Conservation (phyloP, 2,329 filamentous ascomycete genomes). For the Fragosphaeria purpurea region DNA sequence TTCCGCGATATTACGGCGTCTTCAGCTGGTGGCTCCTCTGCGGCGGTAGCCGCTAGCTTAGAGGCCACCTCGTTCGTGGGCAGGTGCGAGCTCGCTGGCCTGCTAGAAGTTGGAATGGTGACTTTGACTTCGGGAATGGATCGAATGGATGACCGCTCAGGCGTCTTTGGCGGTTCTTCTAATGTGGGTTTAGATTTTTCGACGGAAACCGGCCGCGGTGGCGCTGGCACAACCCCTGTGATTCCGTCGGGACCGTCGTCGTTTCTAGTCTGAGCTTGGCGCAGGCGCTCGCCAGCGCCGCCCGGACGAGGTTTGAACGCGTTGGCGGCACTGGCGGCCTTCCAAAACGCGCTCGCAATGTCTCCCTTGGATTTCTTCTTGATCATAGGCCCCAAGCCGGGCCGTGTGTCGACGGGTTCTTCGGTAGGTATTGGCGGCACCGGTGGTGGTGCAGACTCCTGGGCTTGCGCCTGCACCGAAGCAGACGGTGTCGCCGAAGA, state of each 20-base stretch:
- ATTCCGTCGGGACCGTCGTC: constrained; percentile 78
- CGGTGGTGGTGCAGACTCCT: constrained; percentile 13
- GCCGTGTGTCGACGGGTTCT: constrained; percentile 37
- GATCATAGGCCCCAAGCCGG: constrained; percentile 84
- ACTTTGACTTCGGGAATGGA: constrained; percentile 50
- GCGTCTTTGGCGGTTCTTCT: constrained; percentile 22
- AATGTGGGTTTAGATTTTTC: constrained; percentile 24
- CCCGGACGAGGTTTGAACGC: constrained; percentile 81
- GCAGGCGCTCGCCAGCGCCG: constrained; percentile 56
- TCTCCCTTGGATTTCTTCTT: constrained; percentile 65
- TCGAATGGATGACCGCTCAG: constrained; percentile 33
- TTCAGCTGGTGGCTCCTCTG: constrained; percentile 6
- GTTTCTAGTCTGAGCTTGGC: constrained; percentile 48
- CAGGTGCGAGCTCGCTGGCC: constrained; percentile 30
- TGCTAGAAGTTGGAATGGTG: constrained; percentile 35
- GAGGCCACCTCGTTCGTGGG: constrained; percentile 22
- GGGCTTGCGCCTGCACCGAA: constrained; percentile 14
- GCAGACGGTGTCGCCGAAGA: constrained; percentile 7
- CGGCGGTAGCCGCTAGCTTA: background rate
- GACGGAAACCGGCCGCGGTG: constrained; percentile 38
- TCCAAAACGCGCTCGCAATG: constrained; percentile 66
- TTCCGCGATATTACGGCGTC: constrained; percentile 36
- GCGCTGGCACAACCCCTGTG: constrained; percentile 76
- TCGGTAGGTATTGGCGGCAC: constrained; percentile 8
- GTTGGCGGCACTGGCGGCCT: constrained; percentile 61